Base-by-base conservation (phyloP, 768 basidiomycete genomes). In the Rubroboletus pulcherrimus region DNA sequence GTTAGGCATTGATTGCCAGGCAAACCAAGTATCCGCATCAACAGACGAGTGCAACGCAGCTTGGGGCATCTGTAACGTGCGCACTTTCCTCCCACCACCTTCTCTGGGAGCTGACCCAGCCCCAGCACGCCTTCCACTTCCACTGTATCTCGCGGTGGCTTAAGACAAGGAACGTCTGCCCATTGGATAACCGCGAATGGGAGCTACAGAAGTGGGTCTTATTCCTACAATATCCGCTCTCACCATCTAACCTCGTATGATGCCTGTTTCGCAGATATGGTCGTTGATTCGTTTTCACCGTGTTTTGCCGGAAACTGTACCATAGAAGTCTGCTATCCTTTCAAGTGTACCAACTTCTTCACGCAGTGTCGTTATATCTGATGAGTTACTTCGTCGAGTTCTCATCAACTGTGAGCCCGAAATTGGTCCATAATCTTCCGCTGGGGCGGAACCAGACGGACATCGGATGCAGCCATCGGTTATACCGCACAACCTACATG, bases 141-240 rank as follows among this genome's bases (percentile, higher is more conserved):
- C 96, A 98, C 72, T 99, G 96, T 74, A 99, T 99, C 71, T 96
- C 95, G 9, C 86, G 97, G 43, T 99, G 97, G 97, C 80, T 99
- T 59, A 99, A 98, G 81, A 98, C 97, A 21, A 81, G 93, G 61
- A 94, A 96, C 65, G 93, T 95, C 31, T 96, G 93, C 71, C 93
- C 93, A 5, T 73, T 96, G 57, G 94, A 96, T 73, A 97, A 97
- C 73, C 83, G 94, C 66, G 93, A 97, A 71, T 97, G 93, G 93
- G 93, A 97, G 68, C 73, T 97, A 69, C 93, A 97, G 75, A 95
- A 94, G 92, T 94, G 73, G 61, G 89, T 79, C n/a, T 6, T 19
- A 17, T 51, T 19, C 48, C 2, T 24, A 12, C 9, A 33, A 15
- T 1, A 41, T 21, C 33, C 8, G 0, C 15, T 47, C 33, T 30